phyloP scores from a whole-genome alignment of 257 asterid genomes.

The Gentiana straminea region DNA sequence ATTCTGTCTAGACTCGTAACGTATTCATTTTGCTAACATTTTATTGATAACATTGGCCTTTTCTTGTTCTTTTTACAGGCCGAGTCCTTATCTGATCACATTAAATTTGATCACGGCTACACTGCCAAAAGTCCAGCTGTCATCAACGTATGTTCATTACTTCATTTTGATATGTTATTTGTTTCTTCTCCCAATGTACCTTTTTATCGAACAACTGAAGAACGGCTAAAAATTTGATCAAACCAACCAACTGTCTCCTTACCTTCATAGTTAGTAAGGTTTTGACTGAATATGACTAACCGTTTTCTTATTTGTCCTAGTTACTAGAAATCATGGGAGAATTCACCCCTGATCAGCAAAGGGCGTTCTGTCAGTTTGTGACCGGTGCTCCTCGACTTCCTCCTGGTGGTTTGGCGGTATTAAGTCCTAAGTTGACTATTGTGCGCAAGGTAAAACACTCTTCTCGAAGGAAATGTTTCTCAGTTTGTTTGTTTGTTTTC shows the following conservation, averaged over 20 bases:
- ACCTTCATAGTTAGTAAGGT: too few species aligned
- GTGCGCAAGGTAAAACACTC: slow-evolving; percentile 71
- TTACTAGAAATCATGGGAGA: slow-evolving; percentile 96
- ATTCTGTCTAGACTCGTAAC: neutral
- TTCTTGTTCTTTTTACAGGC: slow-evolving; percentile 43
- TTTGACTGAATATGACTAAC: neutral
- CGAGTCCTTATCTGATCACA: slow-evolving; percentile 79
- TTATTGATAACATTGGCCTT: neutral
- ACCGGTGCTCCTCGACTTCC: slow-evolving; percentile 99
- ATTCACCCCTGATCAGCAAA: slow-evolving; percentile 88
- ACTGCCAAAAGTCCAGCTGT: slow-evolving; percentile 94
- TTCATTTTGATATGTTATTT: neutral
- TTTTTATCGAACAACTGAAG: neutral
- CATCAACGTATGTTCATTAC: slow-evolving; percentile 37
- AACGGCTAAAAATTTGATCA: too few species aligned
- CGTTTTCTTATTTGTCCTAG: slow-evolving; percentile 22
- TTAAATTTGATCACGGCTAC: slow-evolving; percentile 97
- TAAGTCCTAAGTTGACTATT: slow-evolving; percentile 92
- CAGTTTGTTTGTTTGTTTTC: neutral
- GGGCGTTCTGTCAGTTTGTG: slow-evolving; percentile 94
- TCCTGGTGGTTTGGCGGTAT: slow-evolving; percentile 88
- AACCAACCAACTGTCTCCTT: too few species aligned
- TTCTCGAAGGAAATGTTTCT: neutral
- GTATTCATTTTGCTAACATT: slow-evolving; percentile 4
- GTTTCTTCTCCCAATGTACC: neutral